Evolutionary conservation across 768 basidiomycete species (phyloP).

Genomic region (Termitomyces sp.): DNA sequence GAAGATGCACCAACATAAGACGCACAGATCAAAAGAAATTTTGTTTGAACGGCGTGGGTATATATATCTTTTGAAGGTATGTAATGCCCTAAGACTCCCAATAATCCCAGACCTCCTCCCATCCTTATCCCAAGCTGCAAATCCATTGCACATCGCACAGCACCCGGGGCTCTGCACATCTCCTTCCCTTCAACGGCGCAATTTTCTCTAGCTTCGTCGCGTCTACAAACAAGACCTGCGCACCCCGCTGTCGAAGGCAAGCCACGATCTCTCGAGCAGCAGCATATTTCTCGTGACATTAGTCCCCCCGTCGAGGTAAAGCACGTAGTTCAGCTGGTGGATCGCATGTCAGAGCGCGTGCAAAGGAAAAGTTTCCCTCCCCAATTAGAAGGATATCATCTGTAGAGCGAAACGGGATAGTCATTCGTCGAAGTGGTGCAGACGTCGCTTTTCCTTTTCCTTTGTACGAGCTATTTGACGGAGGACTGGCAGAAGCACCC

Average conservation of each 20-base stretch:
- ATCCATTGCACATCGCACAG: constrained; percentile 44
- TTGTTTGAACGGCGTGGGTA: too few species aligned
- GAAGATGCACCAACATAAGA: too few species aligned
- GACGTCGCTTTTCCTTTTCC: constrained; percentile 37
- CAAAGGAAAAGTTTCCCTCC: constrained; percentile 94
- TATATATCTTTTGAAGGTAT: too few species aligned
- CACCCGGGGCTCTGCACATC: too few species aligned
- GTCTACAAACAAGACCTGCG: constrained; percentile 78
- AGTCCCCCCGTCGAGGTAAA: constrained; percentile 70
- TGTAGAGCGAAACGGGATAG: constrained; percentile 58
- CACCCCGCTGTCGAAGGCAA: constrained; percentile 52
- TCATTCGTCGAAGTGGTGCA: constrained; percentile 30
- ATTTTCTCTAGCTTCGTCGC: constrained; percentile 70
- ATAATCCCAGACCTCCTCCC: constrained; percentile 58
- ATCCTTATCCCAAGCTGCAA: constrained; percentile 46
- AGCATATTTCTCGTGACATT: constrained; percentile 80
- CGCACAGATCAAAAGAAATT: too few species aligned
- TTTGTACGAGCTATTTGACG: constrained; percentile 10
- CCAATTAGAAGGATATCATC: constrained; percentile 78
- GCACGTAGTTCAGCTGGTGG: constrained; percentile 42
- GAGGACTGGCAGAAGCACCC: constrained; percentile 7
- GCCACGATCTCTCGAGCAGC: constrained; percentile 58
- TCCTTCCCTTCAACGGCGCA: constrained; percentile 49
- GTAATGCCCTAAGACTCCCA: too few species aligned
- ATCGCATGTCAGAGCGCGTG: constrained; percentile 60